Evolutionary conservation across 2,329 filamentous ascomycete genomes (phyloP).

Genomic region (Botrytis squamosa): DNA sequence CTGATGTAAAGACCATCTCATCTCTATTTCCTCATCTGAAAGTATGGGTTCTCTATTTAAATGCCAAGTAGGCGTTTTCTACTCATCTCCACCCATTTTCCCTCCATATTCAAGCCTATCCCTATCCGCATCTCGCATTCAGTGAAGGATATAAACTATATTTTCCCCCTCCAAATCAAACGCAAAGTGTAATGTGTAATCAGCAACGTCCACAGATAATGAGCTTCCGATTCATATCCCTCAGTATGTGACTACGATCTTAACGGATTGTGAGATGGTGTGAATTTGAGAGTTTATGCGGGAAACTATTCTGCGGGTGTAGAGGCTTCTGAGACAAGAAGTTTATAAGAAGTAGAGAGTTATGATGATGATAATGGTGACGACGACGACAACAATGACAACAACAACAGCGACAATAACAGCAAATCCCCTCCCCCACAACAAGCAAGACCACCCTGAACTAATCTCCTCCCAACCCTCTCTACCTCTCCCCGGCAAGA

Average conservation of each 20-base stretch:
- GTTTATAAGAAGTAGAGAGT: background rate
- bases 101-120: background rate
- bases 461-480: background rate
- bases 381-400: no score
- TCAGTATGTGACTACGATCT: background rate
- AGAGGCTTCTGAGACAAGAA: fast-evolving
- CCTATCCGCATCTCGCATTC: no score
- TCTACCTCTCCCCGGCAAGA: no score
- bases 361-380: background rate
- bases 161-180: background rate
- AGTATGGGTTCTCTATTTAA: background rate
- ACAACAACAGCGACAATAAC: background rate
- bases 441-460: background rate
- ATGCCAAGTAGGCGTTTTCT: background rate
- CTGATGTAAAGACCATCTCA: background rate
- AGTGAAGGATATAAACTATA: no score
- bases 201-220: background rate
- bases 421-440: background rate
- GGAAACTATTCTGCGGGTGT: background rate
- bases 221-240: background rate
- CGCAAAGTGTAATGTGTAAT: background rate
- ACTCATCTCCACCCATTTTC: background rate
- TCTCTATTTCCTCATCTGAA: background rate
- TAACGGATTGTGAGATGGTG: background rate
- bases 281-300: background rate